Conservation (phyloP, 2,329 filamentous ascomycete genomes). For the Botrytis squamosa region DNA sequence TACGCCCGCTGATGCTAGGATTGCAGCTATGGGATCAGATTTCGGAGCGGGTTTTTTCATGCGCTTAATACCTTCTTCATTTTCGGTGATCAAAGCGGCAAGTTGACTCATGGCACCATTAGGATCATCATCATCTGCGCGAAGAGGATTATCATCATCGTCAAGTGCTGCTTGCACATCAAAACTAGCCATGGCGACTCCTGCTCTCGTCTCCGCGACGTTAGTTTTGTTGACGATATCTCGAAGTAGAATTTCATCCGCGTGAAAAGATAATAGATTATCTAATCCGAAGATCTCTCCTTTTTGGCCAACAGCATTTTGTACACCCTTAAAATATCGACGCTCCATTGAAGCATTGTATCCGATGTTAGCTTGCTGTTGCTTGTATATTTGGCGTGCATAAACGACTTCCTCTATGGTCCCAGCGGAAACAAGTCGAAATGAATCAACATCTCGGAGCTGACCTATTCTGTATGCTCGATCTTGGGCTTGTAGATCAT, state of each 20-base stretch:
- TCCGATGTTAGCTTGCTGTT: slow-evolving; percentile 96
- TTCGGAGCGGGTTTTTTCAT: slow-evolving; percentile 44
- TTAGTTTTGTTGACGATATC: slow-evolving; percentile 99
- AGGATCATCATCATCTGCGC: slow-evolving; percentile 47
- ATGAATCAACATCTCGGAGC: slow-evolving; percentile 89
- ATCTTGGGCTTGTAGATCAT: slow-evolving; percentile 94
- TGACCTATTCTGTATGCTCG: slow-evolving; percentile 95
- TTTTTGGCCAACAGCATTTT: slow-evolving; percentile 76
- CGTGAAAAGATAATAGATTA: slow-evolving; percentile 83
- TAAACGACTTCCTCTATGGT: slow-evolving; percentile 98
- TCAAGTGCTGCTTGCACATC: slow-evolving; percentile 63
- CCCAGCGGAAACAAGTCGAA: slow-evolving; percentile 83
- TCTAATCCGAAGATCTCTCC: slow-evolving; percentile 90
- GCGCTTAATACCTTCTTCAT: slow-evolving; percentile 45
- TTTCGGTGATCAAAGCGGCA: slow-evolving; percentile 56
- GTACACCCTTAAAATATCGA: slow-evolving; percentile 92
- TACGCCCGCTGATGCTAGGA: slow-evolving; percentile 82
- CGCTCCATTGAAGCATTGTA: slow-evolving; percentile 91
- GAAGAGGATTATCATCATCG: slow-evolving; percentile 48
- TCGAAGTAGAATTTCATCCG: slow-evolving; percentile 76
- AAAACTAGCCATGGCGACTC: slow-evolving; percentile 75
- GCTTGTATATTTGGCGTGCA: slow-evolving; percentile 96
- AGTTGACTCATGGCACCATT: slow-evolving; percentile 72
- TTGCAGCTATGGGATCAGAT: slow-evolving; percentile 80
- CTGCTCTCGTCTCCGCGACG: slow-evolving; percentile 86